Base-by-base conservation (phyloP, 768 basidiomycete genomes). In the Cystoderma amianthinum region DNA sequence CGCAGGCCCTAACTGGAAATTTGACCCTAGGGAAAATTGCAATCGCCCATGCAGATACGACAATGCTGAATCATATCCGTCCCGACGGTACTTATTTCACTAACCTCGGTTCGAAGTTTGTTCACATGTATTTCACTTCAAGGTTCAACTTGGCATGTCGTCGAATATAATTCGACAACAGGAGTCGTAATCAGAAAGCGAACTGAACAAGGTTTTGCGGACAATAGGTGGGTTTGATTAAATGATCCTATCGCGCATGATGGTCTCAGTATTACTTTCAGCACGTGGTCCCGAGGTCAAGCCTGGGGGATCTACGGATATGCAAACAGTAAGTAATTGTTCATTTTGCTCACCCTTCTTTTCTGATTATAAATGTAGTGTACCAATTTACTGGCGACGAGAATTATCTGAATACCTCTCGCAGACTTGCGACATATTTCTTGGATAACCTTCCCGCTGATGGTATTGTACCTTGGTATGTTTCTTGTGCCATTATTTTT, bases 271-370 rank as follows among this genome's bases (percentile, higher is more conserved):
- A 20, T 15, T 7, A 9, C 18, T 28, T 28, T 23, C 36, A 84
- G 80, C 54, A 85, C 85, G 5, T 85, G 84, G 84, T 72, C 79
- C 35, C 75, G 84, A 21, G 83, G 83, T 5, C 78, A 87, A 54
- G 72, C 77, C 11, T 85, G 82, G 82, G 83, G 69, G 2, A 69
- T 84, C 20, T 80, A 79, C 47, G 82, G 82, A 0, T 85, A 77
- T 53, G 74, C 80, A 0, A 81, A 78, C 50, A 81, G 83, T 83
- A 48, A 23, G 79, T 61, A 20, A 41, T 18, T 40, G 40, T 24
- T 39, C 36, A n/a, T n/a, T n/a, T n/a, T n/a, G n/a, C n/a, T n/a
- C n/a, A n/a, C n/a, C n/a, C n/a, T n/a, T n/a, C n/a, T 33, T 15
- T 39, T 13, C 21, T 24, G 41, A 32, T 28, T n/a, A 30, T 30